phyloP scores from a whole-genome alignment of 2,329 filamentous ascomycete genomes.

The Chalaropsis thielavioides region DNA sequence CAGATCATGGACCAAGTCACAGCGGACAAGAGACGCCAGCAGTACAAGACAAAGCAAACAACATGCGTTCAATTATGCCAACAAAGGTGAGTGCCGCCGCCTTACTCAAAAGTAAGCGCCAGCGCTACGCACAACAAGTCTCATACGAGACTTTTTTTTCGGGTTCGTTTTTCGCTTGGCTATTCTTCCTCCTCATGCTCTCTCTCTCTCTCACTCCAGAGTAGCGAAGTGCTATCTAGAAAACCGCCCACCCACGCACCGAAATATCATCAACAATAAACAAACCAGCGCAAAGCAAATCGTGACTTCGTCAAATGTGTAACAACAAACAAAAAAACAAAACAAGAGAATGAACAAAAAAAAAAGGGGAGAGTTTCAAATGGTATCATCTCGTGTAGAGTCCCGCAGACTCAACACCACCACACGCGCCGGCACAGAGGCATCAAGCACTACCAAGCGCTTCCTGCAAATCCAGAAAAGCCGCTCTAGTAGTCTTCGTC shows the following conservation, averaged over 20 bases:
- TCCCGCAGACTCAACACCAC: neutral
- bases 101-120: neutral
- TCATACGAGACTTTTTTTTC: neutral
- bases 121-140: neutral
- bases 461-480: no score
- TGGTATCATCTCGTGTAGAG: neutral
- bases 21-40: no score
- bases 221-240: conserved; percentile 15
- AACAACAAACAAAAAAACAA: conserved; percentile 6
- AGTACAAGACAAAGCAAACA: no score
- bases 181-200: neutral
- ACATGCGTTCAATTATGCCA: no score
- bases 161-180: neutral
- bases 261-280: neutral
- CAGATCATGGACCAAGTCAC: no score
- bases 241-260: neutral
- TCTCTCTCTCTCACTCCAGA: neutral
- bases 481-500: conserved; percentile 37
- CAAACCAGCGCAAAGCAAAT: conserved; percentile 8
- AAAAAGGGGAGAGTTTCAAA: neutral
- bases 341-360: neutral
- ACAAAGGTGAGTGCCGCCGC: neutral
- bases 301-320: conserved; percentile 9
- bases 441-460: no score
- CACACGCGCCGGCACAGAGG: no score